phyloP scores from a whole-genome alignment of 2,329 filamentous ascomycete genomes.

The Diaporthe citriasiana region DNA sequence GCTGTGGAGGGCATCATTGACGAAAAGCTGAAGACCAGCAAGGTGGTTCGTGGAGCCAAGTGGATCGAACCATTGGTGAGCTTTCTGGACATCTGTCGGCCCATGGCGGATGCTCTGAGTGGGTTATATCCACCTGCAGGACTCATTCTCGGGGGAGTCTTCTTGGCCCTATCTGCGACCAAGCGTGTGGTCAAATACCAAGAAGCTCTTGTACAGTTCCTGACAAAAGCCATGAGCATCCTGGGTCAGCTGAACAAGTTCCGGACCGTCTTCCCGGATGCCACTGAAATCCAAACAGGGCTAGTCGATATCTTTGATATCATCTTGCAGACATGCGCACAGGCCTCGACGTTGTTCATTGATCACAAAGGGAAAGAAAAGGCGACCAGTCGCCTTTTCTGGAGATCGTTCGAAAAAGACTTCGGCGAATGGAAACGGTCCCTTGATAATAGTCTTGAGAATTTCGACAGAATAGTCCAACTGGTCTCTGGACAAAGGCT shows the following conservation, averaged over 20 bases:
- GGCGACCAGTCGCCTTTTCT: not conserved
- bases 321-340: not conserved
- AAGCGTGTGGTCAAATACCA: not conserved
- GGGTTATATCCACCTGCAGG: not conserved
- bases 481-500: not conserved
- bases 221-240: not conserved
- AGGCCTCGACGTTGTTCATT: not conserved
- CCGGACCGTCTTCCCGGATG: not conserved
- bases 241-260: not conserved
- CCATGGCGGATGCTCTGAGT: not conserved
- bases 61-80: not conserved
- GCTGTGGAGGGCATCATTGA: not conserved
- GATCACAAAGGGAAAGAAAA: not conserved
- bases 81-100: not conserved
- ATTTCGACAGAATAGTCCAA: constrained; percentile 7
- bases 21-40: not conserved
- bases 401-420: constrained; percentile 23
- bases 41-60: not conserved
- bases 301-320: not conserved
- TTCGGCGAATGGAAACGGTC: constrained; percentile 1
- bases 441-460: not conserved
- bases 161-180: not conserved
- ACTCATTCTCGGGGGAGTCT: not conserved
- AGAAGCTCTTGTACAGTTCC: not conserved
- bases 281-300: not conserved